Conservation (phyloP, 1,139 yeast genomes). For the Candida sojae region DNA sequence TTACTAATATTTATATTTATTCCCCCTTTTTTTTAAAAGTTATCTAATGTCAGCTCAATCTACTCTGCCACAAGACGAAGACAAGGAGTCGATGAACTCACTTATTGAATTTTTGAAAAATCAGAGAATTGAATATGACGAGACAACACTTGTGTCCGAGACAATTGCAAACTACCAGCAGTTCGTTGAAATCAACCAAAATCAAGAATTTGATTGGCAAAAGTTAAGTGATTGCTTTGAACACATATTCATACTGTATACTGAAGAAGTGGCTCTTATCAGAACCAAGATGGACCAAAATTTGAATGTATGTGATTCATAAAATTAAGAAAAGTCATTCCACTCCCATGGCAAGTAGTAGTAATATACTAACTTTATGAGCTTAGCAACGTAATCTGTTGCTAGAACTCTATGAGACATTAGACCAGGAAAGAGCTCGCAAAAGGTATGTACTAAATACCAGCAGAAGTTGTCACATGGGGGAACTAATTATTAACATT, state of each 20-base stretch:
- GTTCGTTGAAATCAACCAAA: not conserved
- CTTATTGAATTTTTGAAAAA: slow-evolving; percentile 5
- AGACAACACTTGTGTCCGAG: not conserved
- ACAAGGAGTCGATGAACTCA: slow-evolving; percentile 1
- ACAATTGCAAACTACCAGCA: not conserved
- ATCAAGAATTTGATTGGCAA: slow-evolving; percentile 19
- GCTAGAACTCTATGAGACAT: slow-evolving; percentile 22
- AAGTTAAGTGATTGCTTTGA: slow-evolving; percentile 18
- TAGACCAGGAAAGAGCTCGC: slow-evolving; percentile 24
- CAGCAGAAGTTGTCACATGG: too few species aligned
- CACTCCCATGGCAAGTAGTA: too few species aligned
- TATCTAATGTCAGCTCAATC: not conserved
- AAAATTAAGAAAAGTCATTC: too few species aligned
- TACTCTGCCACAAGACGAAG: not conserved
- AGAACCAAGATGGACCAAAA: slow-evolving; percentile 19
- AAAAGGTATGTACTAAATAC: slow-evolving; percentile 13
- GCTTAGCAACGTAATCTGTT: slow-evolving; percentile 15
- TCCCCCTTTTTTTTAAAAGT: not conserved
- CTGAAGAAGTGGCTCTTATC: slow-evolving; percentile 16
- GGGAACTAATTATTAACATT: not conserved
- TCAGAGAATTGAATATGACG: not conserved
- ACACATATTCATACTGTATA: slow-evolving; percentile 19
- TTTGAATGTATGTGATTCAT: slow-evolving; percentile 16
- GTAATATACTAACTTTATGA: too few species aligned
- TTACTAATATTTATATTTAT: too few species aligned